Evolutionary conservation across 139 green algal species (phyloP), one percentile per base, ranked within the genome.

Genomic region (Volvox reticuliferus): DNA sequence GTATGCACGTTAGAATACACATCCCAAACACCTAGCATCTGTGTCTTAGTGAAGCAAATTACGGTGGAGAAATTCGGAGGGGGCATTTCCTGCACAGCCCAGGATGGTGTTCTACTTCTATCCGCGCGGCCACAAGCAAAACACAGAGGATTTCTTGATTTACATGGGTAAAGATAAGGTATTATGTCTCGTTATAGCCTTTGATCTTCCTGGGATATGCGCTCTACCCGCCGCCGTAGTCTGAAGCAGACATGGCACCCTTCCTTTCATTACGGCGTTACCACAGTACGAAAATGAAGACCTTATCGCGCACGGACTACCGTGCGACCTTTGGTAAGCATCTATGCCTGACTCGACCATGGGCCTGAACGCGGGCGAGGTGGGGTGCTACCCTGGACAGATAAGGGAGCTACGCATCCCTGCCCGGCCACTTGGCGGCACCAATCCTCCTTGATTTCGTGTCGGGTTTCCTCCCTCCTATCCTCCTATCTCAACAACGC

Each of bases 201-300:
- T 1, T 84, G 24, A 26, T 26, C 24, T 30, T n/a, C 67, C 24
- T 75, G 22, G 22, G 6, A 75, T 26, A 26, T 28, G 67, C 67
- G 24, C 24, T 14, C 22, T 26, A 75, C 67, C 24, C 67, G 67
- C 67, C 67, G 24, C 67, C 67, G 24, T 28, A 75, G 67, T 12
- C 67, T 55, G 44, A 55, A 55, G 5, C 44, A 55, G 44, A 55
- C 2, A 73, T 73, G 17, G 65, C 65, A 73, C 65, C 21, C 65
- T 73, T 30, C 65, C 5, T 28, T 30, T 12, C 65, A 24, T 16
- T 28, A 73, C 24, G 21, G 12, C 65, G 12, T 73, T 24, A 73
- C 65, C 35, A 28, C 69, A 90, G 92, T 96, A 97, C 84, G 98
- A 99, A 90, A 99, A 99, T 80, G 98, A 99, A 91, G 96, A 98